Base-by-base conservation (phyloP, 73 alveolate genomes). In the Paraurostyla sp. region DNA sequence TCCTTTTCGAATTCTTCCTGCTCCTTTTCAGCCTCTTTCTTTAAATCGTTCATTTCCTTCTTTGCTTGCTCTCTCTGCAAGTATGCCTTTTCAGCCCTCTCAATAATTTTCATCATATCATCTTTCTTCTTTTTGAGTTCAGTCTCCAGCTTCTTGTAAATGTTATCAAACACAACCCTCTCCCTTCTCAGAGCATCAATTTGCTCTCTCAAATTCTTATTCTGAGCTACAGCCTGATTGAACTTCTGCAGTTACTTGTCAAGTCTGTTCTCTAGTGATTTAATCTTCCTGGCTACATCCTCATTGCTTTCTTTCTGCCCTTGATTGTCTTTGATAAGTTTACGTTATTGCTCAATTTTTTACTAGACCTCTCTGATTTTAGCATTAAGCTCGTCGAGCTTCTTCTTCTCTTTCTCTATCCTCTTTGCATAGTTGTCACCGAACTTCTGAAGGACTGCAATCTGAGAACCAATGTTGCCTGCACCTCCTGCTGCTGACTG, bases 121-220 rank as follows among this genome's bases (percentile, higher is more conserved):
- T 95, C 95, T 56, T 93, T 92, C 58, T 88, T 65, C 85, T 91
- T 91, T 80, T 92, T 93, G 51, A 95, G 92, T 75, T 95, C 98
- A 76, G 87, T 86, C 85, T 95, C 98, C 76, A 95, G 85, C 84
- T 95, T 93, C 87, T 87, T 95, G 86, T 93, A 92, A 27, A 93
- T 95, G 89, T 93, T 93, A 71, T 93, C 97, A 90, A 94, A 98
- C 59, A 98, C 97, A 32, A 95, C 96, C 90, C 99, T 91, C 76
- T 98, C 99, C 88, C 98, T 96, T 83, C 99, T 83, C 54, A 98
- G 89, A 46, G 98, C 94, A 88, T 98, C 99, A 57, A 98, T 98
- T 87, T 96, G 87, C 69, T 95, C 96, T 84, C 99, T 93, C 25
- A 98, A 87, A 33, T 91, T 83, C 85, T 96, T 96, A 81, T 98